Evolutionary conservation across 1,284 basidiomycete genomes (phyloP), one percentile per base, ranked within the genome.

Genomic region (Dichomitus squalens): DNA sequence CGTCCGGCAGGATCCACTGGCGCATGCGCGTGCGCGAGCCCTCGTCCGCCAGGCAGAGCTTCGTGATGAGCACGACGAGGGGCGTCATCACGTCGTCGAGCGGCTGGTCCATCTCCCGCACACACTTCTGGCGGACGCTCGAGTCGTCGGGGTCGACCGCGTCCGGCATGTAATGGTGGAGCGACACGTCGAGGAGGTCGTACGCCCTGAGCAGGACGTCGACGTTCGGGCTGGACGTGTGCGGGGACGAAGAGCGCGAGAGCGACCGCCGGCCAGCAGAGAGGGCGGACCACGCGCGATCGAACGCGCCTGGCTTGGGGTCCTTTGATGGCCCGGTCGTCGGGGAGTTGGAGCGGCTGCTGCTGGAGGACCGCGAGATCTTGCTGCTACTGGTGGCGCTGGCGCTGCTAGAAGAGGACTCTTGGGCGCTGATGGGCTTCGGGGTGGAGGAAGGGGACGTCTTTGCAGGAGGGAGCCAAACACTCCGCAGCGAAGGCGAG

Each of bases 31-130:
- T 60, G 52, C 86, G 79, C 21, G 83, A 82, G 1, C 73, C 73
- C 52, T 84, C 82, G 60, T 90, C 87, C 1, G 80, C 86, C 21
- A 79, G 71, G 62, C 87, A 90, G 23, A 92, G 72, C 57, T 88
- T 83, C 1, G 86, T 83, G 46, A 95, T 73, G 21, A 96, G 80
- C 11, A 93, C 74, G 11, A 90, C 78, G 12, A 95, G 76, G 0
- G 94, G 94, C 2, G 85, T 79, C 23, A 95, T 74, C 0, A 87
- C 69, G 53, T 96, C 93, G 65, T 96, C 94, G 34, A 95, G 70
- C 14, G 81, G 73, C 46, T 73, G 76, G 29, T 85, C 80, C 14
- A 72, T 74, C 61, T 84, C 86, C 53, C 65, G 71, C 66, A 73
- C 79, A 63, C 73, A 80, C 20, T 75, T 73, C 51, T 80, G 75